Evolutionary conservation across 371 early-diverging fungal genomes (phyloP).

Genomic region (Mucor circinelloides): DNA sequence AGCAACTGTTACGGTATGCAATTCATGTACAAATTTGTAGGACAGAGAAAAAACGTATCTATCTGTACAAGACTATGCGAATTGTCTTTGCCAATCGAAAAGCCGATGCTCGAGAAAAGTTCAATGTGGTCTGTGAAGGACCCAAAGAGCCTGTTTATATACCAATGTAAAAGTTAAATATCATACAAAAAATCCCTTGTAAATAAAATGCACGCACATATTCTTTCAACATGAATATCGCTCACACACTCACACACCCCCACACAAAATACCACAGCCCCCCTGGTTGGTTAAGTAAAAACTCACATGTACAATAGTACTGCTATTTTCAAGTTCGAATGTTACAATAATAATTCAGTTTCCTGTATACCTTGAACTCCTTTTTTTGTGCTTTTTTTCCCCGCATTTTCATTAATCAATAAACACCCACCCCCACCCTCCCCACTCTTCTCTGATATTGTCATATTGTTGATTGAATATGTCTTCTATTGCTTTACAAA

Average conservation of each 20-base stretch:
- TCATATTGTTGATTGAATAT: constrained; percentile 3
- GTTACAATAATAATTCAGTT: background rate
- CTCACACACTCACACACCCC: background rate
- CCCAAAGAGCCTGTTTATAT: constrained; percentile 51
- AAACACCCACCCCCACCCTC: constrained; percentile 6
- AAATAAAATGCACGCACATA: background rate
- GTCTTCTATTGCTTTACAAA: constrained; percentile 27
- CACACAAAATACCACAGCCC: background rate
- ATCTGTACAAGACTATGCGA: constrained; percentile 69
- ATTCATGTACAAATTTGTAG: constrained; percentile 77
- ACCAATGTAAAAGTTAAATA: constrained; percentile 18
- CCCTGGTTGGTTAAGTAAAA: background rate
- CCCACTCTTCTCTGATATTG: constrained; percentile 1
- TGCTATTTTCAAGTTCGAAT: background rate
- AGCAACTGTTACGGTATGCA: constrained; percentile 61
- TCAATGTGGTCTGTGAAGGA: constrained; percentile 65
- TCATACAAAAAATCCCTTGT: background rate
- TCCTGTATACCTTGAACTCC: background rate
- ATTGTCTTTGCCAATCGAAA: constrained; percentile 78
- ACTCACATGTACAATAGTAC: background rate
- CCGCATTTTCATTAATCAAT: constrained; percentile 4
- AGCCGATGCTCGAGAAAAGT: constrained; percentile 61
- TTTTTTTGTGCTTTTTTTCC: constrained; percentile 8
- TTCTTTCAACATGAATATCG: background rate
- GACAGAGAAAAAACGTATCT: constrained; percentile 57